Conservation (phyloP, 169 alveolate genomes). For the Pseudocohnilembus persalinus region DNA sequence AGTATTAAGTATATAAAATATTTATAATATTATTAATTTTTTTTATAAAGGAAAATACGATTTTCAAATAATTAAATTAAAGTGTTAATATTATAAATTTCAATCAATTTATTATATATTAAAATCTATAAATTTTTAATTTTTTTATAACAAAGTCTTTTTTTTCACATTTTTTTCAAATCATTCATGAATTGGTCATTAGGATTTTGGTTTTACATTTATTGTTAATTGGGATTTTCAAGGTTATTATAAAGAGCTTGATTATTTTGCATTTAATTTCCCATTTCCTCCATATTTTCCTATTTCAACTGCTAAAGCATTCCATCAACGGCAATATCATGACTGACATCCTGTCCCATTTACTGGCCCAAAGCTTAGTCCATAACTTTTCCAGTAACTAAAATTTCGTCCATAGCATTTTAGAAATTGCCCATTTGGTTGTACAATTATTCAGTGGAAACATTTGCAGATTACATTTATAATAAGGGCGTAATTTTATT, state of each 20-base stretch:
- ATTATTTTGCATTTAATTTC: background rate
- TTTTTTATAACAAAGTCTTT: background rate
- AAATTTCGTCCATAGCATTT: slow-evolving; percentile 44
- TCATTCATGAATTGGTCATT: background rate
- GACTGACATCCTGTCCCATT: slow-evolving; percentile 2
- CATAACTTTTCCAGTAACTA: slow-evolving; percentile 43
- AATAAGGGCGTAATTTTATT: slow-evolving; percentile 40
- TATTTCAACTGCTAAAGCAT: slow-evolving; percentile 22
- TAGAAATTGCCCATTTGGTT: slow-evolving; percentile 28
- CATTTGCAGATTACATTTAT: slow-evolving; percentile 14
- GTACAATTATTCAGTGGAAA: slow-evolving; percentile 41
- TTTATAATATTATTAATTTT: too few relatives aligned
- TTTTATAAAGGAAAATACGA: too few relatives aligned
- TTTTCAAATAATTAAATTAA: too few relatives aligned
- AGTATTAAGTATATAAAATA: too few relatives aligned
- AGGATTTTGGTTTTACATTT: too few relatives aligned
- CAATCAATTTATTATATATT: too few relatives aligned
- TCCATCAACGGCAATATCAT: slow-evolving; percentile 3
- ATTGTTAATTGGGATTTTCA: background rate
- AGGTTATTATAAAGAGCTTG: background rate
- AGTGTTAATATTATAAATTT: too few relatives aligned
- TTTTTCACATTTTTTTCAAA: background rate
- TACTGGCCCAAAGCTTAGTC: slow-evolving; percentile 31
- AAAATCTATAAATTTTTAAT: too few relatives aligned
- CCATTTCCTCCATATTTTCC: background rate